Conservation (phyloP, 164 flowering plant species). For the Umbellularia californica region DNA sequence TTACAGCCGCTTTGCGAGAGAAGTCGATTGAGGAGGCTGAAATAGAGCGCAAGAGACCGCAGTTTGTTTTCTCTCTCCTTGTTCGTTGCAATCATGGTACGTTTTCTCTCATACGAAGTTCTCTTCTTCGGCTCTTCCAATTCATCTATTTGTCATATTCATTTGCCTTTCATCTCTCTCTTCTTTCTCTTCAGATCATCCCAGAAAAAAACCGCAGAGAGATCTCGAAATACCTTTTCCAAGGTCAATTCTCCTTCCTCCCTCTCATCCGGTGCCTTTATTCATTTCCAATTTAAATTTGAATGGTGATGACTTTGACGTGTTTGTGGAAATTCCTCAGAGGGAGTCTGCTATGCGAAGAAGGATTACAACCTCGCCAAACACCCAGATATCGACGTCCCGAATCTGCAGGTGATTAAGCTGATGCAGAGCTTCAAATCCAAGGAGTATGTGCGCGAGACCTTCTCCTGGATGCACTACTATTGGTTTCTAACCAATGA, state of each 20-base stretch:
- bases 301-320: neutral
- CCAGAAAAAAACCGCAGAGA: conserved; percentile 56
- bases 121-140: too few species aligned
- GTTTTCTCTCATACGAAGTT: neutral
- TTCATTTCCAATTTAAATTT: neutral
- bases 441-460: conserved; percentile 40
- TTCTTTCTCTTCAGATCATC: conserved; percentile 33
- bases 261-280: neutral
- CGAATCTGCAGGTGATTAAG: conserved; percentile 50
- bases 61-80: neutral
- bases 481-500: conserved; percentile 52
- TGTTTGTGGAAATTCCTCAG: conserved; percentile 13
- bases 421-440: conserved; percentile 49
- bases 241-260: conserved; percentile 26
- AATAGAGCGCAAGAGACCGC: neutral
- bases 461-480: conserved; percentile 43
- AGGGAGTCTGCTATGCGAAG: conserved; percentile 47
- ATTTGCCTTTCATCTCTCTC: neutral
- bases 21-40: neutral
- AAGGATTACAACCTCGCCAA: conserved; percentile 44
- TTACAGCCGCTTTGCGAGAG: neutral
- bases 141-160: too few species aligned
- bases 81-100: neutral
- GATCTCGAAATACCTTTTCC: conserved; percentile 59
- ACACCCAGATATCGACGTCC: conserved; percentile 51